These are phyloP conservation scores for Senecio squalidus DNA, from an alignment of 140 eudicot genomes.

Conservation along the genomic window DNA sequence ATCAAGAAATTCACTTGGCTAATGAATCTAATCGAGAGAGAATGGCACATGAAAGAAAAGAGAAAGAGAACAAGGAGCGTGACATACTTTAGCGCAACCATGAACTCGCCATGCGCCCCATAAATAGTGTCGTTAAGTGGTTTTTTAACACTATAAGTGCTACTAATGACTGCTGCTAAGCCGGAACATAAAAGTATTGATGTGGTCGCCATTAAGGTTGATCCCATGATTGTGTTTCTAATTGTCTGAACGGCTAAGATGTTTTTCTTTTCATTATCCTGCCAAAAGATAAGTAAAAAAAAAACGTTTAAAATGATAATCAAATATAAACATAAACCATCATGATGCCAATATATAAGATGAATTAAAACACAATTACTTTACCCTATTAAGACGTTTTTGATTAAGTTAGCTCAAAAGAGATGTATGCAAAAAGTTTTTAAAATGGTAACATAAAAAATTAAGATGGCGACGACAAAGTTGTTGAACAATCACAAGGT, in stretches of 20 bases:
- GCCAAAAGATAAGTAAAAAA: too few relatives aligned
- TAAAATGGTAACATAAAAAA: not conserved
- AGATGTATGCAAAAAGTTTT: too few relatives aligned
- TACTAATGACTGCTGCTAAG: conserved; percentile 75
- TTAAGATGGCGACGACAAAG: not conserved
- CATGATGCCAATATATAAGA: too few relatives aligned
- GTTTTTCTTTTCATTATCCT: conserved; percentile 91
- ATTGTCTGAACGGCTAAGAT: conserved; percentile 83
- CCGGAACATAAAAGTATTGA: conserved; percentile 80
- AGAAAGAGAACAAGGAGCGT: conserved; percentile 60
- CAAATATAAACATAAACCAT: not conserved
- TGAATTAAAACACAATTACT: too few relatives aligned
- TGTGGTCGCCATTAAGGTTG: conserved; percentile 86
- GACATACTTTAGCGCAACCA: conserved; percentile 77
- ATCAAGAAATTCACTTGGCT: conserved; percentile 81
- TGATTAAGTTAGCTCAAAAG: conserved; percentile 68
- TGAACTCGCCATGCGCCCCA: conserved; percentile 84
- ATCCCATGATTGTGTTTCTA: conserved; percentile 87
- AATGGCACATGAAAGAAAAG: conserved; percentile 70
- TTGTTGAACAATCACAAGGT: not conserved
- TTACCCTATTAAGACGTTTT: conserved; percentile 66
- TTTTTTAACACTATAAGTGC: conserved; percentile 72
- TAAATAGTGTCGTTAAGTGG: conserved; percentile 66
- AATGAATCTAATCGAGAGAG: conserved; percentile 70
- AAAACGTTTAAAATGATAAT: not conserved